Evolutionary conservation across 805 yeast genomes (phyloP), one percentile per base, ranked within the genome.

Genomic region (Candida yuanshanica): DNA sequence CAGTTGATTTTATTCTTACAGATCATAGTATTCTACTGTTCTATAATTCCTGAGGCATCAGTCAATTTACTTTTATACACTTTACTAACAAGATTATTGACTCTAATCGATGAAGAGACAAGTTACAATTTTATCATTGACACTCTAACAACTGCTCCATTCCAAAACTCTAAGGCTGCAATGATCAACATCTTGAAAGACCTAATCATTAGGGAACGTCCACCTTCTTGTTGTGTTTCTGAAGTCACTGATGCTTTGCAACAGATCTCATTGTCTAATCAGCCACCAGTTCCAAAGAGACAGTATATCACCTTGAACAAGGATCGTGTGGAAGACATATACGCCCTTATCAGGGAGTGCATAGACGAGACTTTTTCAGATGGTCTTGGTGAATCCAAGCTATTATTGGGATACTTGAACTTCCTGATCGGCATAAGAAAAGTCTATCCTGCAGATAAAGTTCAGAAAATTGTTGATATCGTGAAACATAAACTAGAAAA

Each of bases 151-250:
- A 67, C 74, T 38, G 83, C 91, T 53, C 90, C 93, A 2, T 77
- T 71, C 53, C 77, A 71, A 31, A 72, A 74, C 31, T 74, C 77
- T 18, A 78, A 79, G 50, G 69, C 81, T 20, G 78, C 78, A 4
- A 62, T 79, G 27, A 72, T 87, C 14, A 77, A 81, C 4, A 77
- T 87, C 20, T 70, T 88, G 53, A 87, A 83, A 57, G 87, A 81
- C 50, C 66, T 88, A 47, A 59, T 79, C 48, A 51, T 72, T 5
- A 70, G 74, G 46, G 52, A 53, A 7, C 51, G 52, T 21, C 33
- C 46, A n/a, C 2, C 20, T 22, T 22, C 12, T 20, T n/a, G n/a
- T n/a, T n/a, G n/a, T n/a, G 38, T 51, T 13, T 41, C 49, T 25
- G 45, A 44, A 6, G 14, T 48, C 14, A 35, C 39, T 7, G 33